These are phyloP conservation scores for Fagus sylvatica DNA, from an alignment of 306 rosid genomes.

Conservation along the genomic window DNA sequence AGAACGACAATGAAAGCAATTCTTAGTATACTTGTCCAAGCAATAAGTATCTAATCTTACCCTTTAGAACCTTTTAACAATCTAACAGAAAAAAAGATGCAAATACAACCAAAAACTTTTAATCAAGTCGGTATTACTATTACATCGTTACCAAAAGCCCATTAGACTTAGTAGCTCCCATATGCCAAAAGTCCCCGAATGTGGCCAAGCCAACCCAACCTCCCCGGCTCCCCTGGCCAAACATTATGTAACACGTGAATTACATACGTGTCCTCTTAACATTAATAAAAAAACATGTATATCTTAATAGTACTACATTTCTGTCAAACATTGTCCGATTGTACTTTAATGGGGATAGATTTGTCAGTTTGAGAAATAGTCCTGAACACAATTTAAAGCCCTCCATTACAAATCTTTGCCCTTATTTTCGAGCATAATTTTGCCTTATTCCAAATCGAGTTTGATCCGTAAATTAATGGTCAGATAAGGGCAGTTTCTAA, in stretches of 20 bases:
- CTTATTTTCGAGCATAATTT: background rate
- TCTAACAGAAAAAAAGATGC: background rate
- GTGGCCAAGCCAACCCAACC: no score
- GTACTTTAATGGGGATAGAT: no score
- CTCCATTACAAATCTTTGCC: no score
- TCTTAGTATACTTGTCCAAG: background rate
- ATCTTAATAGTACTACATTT: no score
- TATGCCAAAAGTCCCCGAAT: no score
- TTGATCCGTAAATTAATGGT: background rate
- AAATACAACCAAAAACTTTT: background rate
- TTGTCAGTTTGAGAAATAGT: no score
- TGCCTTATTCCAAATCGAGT: background rate
- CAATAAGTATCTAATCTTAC: background rate
- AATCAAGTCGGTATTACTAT: no score
- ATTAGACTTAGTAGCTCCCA: no score
- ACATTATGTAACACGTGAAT: background rate
- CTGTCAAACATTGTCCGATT: no score
- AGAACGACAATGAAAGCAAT: background rate
- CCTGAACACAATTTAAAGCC: no score
- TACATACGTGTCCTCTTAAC: background rate
- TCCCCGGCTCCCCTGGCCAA: background rate
- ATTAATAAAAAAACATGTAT: no score
- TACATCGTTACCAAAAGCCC: no score
- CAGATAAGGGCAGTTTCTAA: background rate
- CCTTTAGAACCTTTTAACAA: background rate